phyloP scores from a whole-genome alignment of 495 filamentous ascomycete genomes.

The Penicillium turbatum region DNA sequence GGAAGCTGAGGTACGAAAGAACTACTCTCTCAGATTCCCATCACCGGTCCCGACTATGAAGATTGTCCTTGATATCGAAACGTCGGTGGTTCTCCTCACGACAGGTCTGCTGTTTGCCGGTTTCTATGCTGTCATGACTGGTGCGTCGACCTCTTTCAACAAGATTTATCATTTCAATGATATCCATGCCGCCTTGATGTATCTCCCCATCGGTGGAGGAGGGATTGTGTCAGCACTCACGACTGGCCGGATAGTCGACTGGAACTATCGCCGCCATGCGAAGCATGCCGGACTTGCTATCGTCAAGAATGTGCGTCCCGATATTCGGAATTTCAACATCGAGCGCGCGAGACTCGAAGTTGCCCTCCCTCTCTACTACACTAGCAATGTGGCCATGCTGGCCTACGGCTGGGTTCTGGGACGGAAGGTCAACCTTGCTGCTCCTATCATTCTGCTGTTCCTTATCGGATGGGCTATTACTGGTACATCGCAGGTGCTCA shows the following conservation, averaged over 20 bases:
- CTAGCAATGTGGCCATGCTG: constrained; percentile 28
- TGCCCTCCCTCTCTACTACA: constrained; percentile 31
- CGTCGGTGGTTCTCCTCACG: constrained; percentile 52
- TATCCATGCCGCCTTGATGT: constrained; percentile 41
- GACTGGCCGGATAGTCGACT: constrained; percentile 39
- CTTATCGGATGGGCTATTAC: constrained; percentile 31
- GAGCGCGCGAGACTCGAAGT: constrained; percentile 40
- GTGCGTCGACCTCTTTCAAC: constrained; percentile 48
- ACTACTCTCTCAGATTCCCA: constrained; percentile 53
- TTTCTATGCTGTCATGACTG: constrained; percentile 55
- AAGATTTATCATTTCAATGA: constrained; percentile 48
- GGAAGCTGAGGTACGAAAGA: constrained; percentile 19
- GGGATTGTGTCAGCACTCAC: constrained; percentile 31
- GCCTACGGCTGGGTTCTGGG: constrained; percentile 51
- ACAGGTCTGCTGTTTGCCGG: constrained; percentile 52
- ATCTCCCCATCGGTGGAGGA: constrained; percentile 43
- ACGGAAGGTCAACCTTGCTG: constrained; percentile 27
- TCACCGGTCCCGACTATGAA: constrained; percentile 62
- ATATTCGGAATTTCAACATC: constrained; percentile 42
- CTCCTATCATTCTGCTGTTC: constrained; percentile 33
- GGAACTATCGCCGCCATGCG: constrained; percentile 43
- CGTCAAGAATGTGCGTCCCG: constrained; percentile 34
- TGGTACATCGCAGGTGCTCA: constrained; percentile 30
- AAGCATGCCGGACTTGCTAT: constrained; percentile 30
- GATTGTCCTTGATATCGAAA: constrained; percentile 59